Base-by-base conservation (phyloP, 2,329 filamentous ascomycete genomes). In the Leptodontidium sp. region DNA sequence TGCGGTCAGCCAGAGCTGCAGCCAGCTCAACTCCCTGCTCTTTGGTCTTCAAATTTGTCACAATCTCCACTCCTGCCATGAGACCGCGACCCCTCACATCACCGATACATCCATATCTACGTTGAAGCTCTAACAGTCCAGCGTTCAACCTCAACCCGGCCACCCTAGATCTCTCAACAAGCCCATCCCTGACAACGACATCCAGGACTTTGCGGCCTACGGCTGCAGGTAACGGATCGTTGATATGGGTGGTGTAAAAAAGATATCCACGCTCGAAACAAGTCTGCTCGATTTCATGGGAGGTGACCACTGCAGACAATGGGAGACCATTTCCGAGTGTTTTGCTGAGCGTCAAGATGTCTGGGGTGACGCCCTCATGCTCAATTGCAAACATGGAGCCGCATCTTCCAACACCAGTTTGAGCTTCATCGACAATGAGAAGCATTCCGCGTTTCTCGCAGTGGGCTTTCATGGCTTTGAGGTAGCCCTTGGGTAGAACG, bases 151-250 rank as follows among this genome's bases (percentile, higher is more conserved):
- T 24, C 78, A 75, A 73, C 84, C 82, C 21, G 87, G 78, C 38
- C 67, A 76, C 29, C 77, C 77, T n/a, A 88, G 81, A 1, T 83
- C 86, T 0, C 75, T 78, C 67, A 83, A 80, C 68, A 11, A 90
- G 78, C 24, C 82, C 78, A 69, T 90, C 87, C 1, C 87, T 80
- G 24, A 85, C 80, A 0, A 90, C 85, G 14, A 90, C 87, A 68
- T 90, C 87, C 1, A 90, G 81, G 1, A 90, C 87, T 73, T 89
- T 89, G 70, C 85, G 81, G 0, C 87, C 87, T 0, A 90, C 86
- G 0, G 87, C 85, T 0, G 86, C 86, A 0, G 87, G 84, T 0
- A 90, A 78, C 0, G 88, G 87, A 70, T 90, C 88, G 71, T 90
- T 89, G 61, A 89, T 78, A 71, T 90, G 88, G 0, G 88, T 90